These are phyloP conservation scores for Alternaria viburni DNA, from an alignment of 2,329 filamentous ascomycete species.

Conservation along the genomic window DNA sequence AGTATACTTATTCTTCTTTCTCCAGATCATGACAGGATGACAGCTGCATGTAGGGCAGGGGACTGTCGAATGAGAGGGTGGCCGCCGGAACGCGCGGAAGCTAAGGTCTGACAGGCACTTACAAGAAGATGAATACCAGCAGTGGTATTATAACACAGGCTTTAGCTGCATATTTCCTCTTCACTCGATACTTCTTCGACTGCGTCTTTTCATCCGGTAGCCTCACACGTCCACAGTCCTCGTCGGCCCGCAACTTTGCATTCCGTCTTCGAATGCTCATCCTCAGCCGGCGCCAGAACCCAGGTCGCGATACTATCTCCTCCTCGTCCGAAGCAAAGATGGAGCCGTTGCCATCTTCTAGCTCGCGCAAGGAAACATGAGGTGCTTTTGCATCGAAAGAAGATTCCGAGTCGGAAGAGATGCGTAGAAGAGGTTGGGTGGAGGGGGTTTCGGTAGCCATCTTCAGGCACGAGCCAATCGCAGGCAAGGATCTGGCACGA, in stretches of 20 bases:
- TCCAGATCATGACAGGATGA: background rate
- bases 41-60: constrained; percentile 1
- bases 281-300: constrained; percentile 37
- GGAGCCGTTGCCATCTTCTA: constrained; percentile 36
- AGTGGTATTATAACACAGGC: constrained; percentile 26
- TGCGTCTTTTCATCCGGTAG: constrained; percentile 30
- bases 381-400: constrained; percentile 16
- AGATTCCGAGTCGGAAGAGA: constrained; percentile 26
- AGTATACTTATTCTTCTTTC: constrained; percentile 10
- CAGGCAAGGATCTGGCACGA: constrained; percentile 8
- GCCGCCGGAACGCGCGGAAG: constrained; percentile 18
- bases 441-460: constrained; percentile 29
- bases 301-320: constrained; percentile 12
- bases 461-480: constrained; percentile 32
- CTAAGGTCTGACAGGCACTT: constrained; percentile 25
- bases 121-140: constrained; percentile 42
- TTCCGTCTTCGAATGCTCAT: constrained; percentile 38
- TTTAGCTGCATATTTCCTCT: constrained; percentile 25
- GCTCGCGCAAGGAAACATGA: constrained; percentile 22
- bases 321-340: constrained; percentile 24
- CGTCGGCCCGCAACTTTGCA: constrained; percentile 15
- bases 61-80: constrained; percentile 2
- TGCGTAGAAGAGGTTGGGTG: constrained; percentile 28
- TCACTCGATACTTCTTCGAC: constrained; percentile 19
- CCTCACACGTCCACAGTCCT: constrained; percentile 17